Base-by-base conservation (phyloP, 2,329 filamentous ascomycete genomes). In the Colletotrichum chrysophilum region DNA sequence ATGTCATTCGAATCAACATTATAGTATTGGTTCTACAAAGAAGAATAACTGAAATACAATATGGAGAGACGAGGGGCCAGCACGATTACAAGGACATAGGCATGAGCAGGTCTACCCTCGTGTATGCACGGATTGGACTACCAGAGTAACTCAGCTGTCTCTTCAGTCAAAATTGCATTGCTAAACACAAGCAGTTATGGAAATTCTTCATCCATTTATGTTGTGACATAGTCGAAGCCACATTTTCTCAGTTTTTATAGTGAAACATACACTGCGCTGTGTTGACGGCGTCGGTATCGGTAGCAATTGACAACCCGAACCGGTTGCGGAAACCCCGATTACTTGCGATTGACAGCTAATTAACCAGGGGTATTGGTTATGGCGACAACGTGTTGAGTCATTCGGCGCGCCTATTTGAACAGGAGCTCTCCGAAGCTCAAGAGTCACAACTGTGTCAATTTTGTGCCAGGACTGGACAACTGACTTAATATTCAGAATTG, bases 41-140 rank as follows among this genome's bases (percentile, higher is more conserved):
- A 48, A 21, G 9, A 48, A 48, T 48, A 21, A 48, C 5, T 2
- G 18, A 48, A 4, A 0, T 48, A 48, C 18, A 21, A 4, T 48
- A 48, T 12, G 43, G 43, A 48, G 43, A 10, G 43, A 48, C 10
- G 9, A 43, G 9, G 5, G 43, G 43, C 0, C 5, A 48, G 0
- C 10, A 21, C 5, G 18, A 21, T 48, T 7, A 2, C 21, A 12
- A 21, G n/a, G 43, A 48, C 43, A 21, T 48, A 7, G n/a, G 43
- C 10, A 13, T 13, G 10, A 13, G 5, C 5, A 12, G 43, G 43
- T 12, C 2, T 21, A 48, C n/a, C 2, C n/a, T 48, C 43, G 5
- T 21, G 18, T 7, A 2, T n/a, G 43, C 3, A n/a, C 0, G n/a
- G 5, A 3, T 21, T 21, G 43, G 9, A 3, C 38, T 6, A 48